Conservation (phyloP, 257 asterid species). For the Solanum etuberosum region DNA sequence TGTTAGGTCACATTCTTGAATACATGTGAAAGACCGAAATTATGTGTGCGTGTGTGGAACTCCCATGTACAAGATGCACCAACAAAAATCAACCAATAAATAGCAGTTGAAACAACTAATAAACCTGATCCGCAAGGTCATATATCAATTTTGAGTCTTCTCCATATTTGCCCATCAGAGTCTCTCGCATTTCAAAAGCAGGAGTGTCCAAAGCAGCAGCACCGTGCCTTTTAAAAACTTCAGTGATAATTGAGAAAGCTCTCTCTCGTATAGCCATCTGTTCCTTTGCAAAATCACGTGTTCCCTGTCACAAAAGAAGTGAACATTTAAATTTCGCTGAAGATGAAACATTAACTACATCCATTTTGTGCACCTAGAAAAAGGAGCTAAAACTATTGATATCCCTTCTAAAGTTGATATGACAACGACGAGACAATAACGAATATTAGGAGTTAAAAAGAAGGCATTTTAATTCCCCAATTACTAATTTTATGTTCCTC, state of each 20-base stretch:
- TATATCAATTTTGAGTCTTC: slow-evolving; percentile 94
- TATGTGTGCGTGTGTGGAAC: not conserved
- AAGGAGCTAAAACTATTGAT: not conserved
- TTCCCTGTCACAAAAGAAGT: slow-evolving; percentile 40
- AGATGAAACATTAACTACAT: not conserved
- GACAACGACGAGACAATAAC: not conserved
- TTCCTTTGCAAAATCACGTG: slow-evolving; percentile 89
- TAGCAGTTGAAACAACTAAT: slow-evolving; percentile 1
- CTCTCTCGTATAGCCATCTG: slow-evolving; percentile 84
- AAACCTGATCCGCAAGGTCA: slow-evolving; percentile 96
- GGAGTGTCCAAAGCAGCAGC: slow-evolving; percentile 90
- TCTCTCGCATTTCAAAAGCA: slow-evolving; percentile 85
- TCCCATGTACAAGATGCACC: not conserved
- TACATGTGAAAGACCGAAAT: not conserved
- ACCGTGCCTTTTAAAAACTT: slow-evolving; percentile 90
- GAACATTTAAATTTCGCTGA: not conserved
- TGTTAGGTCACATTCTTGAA: not conserved
- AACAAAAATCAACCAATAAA: not conserved
- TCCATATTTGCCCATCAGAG: slow-evolving; percentile 95
- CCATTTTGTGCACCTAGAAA: not conserved
- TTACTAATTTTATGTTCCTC: not conserved
- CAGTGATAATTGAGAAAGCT: slow-evolving; percentile 56
- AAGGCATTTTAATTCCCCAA: not conserved
- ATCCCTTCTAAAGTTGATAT: not conserved
- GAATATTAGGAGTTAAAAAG: not conserved